These are phyloP conservation scores for Aspergillus texensis DNA, from an alignment of 2,329 filamentous ascomycete genomes.

Conservation along the genomic window DNA sequence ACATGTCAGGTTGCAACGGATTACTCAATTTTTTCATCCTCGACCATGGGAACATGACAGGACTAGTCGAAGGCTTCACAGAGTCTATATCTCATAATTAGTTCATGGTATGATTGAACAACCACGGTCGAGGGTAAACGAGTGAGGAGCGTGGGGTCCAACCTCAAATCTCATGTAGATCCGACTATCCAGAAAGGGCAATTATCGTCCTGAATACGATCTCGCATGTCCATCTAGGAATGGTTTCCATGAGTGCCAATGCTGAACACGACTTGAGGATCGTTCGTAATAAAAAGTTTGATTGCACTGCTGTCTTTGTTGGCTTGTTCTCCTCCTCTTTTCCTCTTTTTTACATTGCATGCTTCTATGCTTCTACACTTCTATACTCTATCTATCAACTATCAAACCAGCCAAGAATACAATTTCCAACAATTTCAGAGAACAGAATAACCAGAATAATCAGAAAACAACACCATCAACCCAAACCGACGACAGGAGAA, in stretches of 20 bases:
- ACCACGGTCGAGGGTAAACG: too few species aligned
- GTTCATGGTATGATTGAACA: too few species aligned
- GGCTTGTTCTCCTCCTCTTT: neutral
- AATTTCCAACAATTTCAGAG: neutral
- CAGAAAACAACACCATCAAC: neutral
- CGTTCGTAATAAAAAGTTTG: neutral
- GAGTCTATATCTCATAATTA: too few species aligned
- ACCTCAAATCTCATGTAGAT: neutral
- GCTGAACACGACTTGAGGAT: neutral
- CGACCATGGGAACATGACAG: neutral
- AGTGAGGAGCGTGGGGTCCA: neutral
- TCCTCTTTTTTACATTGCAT: neutral
- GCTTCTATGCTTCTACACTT: neutral
- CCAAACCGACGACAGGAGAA: neutral
- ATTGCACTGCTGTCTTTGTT: neutral
- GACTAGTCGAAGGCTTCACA: too few species aligned
- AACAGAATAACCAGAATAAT: neutral
- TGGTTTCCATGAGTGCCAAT: neutral
- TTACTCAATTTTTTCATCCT: neutral
- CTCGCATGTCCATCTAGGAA: neutral
- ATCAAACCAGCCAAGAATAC: neutral
- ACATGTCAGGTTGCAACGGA: neutral
- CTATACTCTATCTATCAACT: neutral
- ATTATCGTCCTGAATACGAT: neutral
- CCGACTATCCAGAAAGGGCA: neutral